Conservation (phyloP, 2,329 filamentous ascomycete species). For the Penicillium polonicum region DNA sequence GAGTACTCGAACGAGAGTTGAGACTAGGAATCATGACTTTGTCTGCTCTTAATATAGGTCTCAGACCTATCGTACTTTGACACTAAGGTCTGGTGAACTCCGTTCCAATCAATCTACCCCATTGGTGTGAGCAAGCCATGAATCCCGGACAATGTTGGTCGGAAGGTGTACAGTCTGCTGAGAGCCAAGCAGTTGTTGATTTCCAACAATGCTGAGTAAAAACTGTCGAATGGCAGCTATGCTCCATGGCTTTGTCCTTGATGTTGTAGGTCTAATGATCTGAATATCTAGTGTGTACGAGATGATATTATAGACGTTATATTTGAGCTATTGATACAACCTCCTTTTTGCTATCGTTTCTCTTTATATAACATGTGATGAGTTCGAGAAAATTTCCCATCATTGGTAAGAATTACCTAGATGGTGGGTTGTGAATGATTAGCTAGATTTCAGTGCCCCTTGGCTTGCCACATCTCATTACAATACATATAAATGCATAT, state of each 20-base stretch:
- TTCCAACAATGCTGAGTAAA: no score
- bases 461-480: neutral
- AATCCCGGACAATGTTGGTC: neutral
- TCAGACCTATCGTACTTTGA: neutral
- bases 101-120: neutral
- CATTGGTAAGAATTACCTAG: neutral
- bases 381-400: neutral
- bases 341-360: no score
- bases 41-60: neutral
- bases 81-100: neutral
- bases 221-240: neutral
- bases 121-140: neutral
- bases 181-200: neutral
- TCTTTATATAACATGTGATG: neutral
- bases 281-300: no score
- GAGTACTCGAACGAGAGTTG: neutral
- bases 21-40: neutral
- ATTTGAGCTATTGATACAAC: no score
- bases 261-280: neutral
- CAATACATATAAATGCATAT: no score
- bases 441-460: neutral
- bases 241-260: neutral
- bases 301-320: no score
- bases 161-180: neutral
- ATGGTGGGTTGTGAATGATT: neutral